Evolutionary conservation across 1,139 yeast species (phyloP).

Genomic region (Protomyces arabidopsidicola): DNA sequence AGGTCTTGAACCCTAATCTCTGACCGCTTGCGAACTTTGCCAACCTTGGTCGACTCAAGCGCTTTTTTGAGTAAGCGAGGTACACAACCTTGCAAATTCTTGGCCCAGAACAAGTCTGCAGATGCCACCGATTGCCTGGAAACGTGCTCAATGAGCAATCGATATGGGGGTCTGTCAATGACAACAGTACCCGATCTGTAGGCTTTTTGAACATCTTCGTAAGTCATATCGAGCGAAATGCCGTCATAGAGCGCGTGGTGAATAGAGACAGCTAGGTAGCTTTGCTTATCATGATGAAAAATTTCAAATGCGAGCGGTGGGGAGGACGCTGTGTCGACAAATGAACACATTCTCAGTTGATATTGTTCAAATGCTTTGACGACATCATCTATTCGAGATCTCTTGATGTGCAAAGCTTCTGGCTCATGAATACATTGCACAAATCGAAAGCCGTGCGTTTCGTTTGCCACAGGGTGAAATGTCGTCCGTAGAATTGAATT

Average conservation of each 20-base stretch:
- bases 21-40: conserved; percentile 4
- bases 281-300: conserved; percentile 1
- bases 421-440: neutral
- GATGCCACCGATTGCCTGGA: neutral
- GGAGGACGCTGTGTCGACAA: too few relatives aligned
- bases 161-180: conserved; percentile 4
- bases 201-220: neutral
- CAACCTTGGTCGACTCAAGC: neutral
- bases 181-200: neutral
- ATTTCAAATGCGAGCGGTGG: neutral
- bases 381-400: neutral
- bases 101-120: conserved; percentile 1
- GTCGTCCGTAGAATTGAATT: conserved; percentile 31
- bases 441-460: neutral
- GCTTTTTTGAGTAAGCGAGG: neutral
- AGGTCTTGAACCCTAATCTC: neutral
- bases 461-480: conserved; percentile 15
- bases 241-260: conserved; percentile 33
- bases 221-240: neutral
- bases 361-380: neutral
- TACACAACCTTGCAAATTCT: neutral
- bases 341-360: neutral
- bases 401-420: neutral
- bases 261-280: conserved; percentile 30
- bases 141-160: conserved; percentile 7